These are phyloP conservation scores for Phytophthora pseudosyringae DNA, from an alignment of 352 stramenopile genomes.

Conservation along the genomic window DNA sequence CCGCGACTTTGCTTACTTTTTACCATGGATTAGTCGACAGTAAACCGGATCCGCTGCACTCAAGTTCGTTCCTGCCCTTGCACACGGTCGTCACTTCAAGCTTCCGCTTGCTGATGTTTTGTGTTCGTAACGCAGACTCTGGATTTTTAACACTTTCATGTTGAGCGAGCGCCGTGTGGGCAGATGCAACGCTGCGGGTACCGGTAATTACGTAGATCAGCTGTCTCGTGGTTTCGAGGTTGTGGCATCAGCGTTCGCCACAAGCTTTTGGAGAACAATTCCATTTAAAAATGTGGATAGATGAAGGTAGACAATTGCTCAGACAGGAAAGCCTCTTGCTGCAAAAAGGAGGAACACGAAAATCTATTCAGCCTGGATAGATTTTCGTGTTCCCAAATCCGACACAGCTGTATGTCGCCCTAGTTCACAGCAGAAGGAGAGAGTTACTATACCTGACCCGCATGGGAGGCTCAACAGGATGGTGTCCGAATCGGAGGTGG, in stretches of 20 bases:
- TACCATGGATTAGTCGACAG: conserved; percentile 16
- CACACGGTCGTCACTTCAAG: conserved; percentile 1
- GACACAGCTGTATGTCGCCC: background rate
- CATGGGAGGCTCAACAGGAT: background rate
- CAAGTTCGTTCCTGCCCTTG: too few species aligned
- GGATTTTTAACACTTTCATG: conserved; percentile 18
- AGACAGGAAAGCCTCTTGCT: too few species aligned
- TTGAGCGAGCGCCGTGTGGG: background rate
- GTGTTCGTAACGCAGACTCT: background rate
- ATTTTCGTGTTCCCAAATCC: too few species aligned
- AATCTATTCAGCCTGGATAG: too few species aligned
- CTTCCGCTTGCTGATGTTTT: conserved; percentile 7
- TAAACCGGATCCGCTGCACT: conserved; percentile 15
- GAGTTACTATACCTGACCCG: background rate
- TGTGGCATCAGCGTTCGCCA: background rate
- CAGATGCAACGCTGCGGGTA: background rate
- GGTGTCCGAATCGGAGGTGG: background rate
- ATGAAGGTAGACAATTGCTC: too few species aligned
- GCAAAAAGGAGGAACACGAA: too few species aligned
- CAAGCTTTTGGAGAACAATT: too few species aligned
- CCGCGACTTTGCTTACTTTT: conserved; percentile 23
- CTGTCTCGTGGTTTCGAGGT: background rate
- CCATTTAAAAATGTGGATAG: too few species aligned
- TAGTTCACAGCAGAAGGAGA: too few species aligned
- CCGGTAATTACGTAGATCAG: too few species aligned